Evolutionary conservation across 768 basidiomycete genomes (phyloP).

Genomic region (Artomyces pyxidatus): DNA sequence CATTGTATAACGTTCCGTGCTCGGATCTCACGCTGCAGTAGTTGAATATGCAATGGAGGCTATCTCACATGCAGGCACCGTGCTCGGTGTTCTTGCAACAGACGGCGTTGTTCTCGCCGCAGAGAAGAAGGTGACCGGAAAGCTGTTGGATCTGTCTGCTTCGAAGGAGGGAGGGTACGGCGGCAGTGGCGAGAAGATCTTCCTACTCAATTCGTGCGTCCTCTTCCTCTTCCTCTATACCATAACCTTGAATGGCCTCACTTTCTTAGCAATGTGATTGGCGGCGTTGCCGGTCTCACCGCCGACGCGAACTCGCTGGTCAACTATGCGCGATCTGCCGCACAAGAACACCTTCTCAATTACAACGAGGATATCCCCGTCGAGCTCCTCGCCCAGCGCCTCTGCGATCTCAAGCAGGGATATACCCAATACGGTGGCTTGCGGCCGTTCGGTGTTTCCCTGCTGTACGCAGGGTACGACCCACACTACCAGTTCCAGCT

Average conservation of each 20-base stretch:
- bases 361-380: constrained; percentile 99
- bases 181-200: constrained; percentile 98
- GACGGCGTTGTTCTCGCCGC: constrained; percentile 90
- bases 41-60: constrained; percentile 99
- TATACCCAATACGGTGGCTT: constrained; percentile 98
- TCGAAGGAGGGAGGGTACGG: constrained; percentile 87
- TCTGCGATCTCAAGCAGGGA: constrained; percentile 97
- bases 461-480: constrained; percentile 96
- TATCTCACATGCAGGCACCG: constrained; percentile 92
- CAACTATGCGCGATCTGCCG: constrained; percentile 86
- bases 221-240: neutral
- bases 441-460: constrained; percentile 94
- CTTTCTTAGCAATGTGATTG: constrained; percentile 76
- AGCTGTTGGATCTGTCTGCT: constrained; percentile 85
- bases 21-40: constrained; percentile 23
- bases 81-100: constrained; percentile 85
- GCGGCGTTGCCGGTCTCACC: constrained; percentile 91
- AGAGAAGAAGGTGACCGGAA: constrained; percentile 98
- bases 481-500: constrained; percentile 94
- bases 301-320: constrained; percentile 97
- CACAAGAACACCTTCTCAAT: constrained; percentile 78
- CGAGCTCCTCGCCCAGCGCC: constrained; percentile 84
- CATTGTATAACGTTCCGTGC: neutral
- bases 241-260: neutral
- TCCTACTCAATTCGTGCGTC: constrained; percentile 81